These are phyloP conservation scores for Cyphellophora europaea DNA, from an alignment of 2,329 filamentous ascomycete genomes.

Conservation along the genomic window DNA sequence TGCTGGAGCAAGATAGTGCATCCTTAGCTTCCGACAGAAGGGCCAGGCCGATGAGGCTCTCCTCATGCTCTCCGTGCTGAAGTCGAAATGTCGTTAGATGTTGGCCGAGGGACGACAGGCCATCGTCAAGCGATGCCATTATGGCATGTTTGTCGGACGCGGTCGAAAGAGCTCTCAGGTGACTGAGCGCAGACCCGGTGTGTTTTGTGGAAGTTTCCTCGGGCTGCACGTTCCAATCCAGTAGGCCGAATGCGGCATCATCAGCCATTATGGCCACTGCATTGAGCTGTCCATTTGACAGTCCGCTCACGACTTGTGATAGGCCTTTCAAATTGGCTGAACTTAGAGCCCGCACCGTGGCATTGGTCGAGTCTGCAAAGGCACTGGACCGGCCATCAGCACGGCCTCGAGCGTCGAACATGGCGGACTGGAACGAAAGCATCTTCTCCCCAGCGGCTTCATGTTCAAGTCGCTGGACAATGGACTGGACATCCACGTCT, in stretches of 20 bases:
- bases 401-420: conserved; percentile 77
- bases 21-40: conserved; percentile 76
- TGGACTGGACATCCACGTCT: conserved; percentile 63
- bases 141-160: not conserved
- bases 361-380: conserved; percentile 24
- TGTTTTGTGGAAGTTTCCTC: not conserved
- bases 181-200: not conserved
- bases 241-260: not conserved
- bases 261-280: not conserved
- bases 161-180: not conserved
- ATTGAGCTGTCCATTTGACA: not conserved
- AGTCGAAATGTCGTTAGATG: no score
- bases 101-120: not conserved
- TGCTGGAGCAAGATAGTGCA: conserved; percentile 52
- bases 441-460: conserved; percentile 81
- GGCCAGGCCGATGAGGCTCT: conserved; percentile 42
- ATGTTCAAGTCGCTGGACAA: conserved; percentile 76
- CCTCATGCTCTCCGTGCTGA: not conserved
- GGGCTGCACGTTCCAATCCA: not conserved
- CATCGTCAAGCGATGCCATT: not conserved
- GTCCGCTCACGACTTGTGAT: conserved; percentile 58
- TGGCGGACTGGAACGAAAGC: conserved; percentile 80
- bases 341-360: conserved; percentile 43
- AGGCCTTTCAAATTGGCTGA: conserved; percentile 76
- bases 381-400: conserved; percentile 46